phyloP scores from a whole-genome alignment of 2,329 filamentous ascomycete species.

The Calonectria leucothoes region DNA sequence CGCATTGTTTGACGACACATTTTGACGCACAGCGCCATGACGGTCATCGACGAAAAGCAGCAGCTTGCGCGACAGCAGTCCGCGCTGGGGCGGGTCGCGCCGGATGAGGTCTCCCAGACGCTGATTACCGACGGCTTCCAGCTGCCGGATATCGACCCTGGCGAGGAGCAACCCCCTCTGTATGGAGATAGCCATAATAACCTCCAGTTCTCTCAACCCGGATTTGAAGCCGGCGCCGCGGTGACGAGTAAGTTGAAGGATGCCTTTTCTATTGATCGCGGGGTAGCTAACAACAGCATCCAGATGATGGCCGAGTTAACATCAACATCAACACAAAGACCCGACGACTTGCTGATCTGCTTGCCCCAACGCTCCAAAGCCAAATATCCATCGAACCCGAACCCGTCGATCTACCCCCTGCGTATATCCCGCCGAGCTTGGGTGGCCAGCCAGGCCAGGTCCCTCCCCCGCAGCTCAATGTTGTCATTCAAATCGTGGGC shows the following conservation, averaged over 20 bases:
- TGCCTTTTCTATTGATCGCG: not conserved
- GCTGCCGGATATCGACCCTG: constrained; percentile 54
- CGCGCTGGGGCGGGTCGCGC: constrained; percentile 21
- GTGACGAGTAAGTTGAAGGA: constrained; percentile 59
- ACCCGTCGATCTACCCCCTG: constrained; percentile 65
- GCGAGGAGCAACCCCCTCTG: constrained; percentile 62
- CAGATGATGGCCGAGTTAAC: constrained; percentile 81
- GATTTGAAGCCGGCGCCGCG: constrained; percentile 71
- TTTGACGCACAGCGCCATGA: constrained; percentile 33
- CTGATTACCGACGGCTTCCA: constrained; percentile 54
- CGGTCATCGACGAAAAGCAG: constrained; percentile 43
- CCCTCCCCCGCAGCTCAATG: constrained; percentile 70
- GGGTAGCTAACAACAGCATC: constrained; percentile 27
- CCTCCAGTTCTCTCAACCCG: constrained; percentile 70
- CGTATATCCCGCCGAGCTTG: constrained; percentile 79
- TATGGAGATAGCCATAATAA: constrained; percentile 69
- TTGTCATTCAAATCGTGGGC: constrained; percentile 81
- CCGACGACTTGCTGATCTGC: constrained; percentile 72
- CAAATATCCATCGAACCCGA: constrained; percentile 63
- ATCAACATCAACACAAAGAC: constrained; percentile 83
- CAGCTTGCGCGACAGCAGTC: constrained; percentile 35
- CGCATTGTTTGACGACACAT: not conserved
- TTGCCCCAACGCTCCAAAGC: constrained; percentile 72
- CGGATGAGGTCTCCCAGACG: constrained; percentile 39
- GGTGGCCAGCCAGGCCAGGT: constrained; percentile 71